These are phyloP conservation scores for Mallotus japonicus DNA, from an alignment of 441 rosid genomes.

Conservation along the genomic window DNA sequence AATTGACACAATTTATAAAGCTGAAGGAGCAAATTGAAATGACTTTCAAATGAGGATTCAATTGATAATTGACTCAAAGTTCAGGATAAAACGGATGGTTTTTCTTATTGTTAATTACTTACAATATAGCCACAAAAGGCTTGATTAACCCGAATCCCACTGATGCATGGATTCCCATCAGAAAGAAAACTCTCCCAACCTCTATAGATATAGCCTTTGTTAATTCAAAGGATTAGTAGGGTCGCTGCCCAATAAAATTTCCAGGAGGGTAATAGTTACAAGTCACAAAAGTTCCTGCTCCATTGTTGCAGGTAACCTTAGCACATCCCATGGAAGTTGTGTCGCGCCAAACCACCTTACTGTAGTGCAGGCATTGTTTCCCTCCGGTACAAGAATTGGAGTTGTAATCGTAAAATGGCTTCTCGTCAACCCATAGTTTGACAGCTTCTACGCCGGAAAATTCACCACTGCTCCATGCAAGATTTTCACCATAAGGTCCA, in stretches of 20 bases:
- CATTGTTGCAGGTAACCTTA: neutral
- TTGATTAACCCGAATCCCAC: too few relatives aligned
- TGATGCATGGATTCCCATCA: too few relatives aligned
- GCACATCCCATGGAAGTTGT: constrained; percentile 5
- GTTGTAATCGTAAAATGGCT: constrained; percentile 19
- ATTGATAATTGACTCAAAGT: too few relatives aligned
- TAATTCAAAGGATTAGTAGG: neutral
- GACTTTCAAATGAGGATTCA: too few relatives aligned
- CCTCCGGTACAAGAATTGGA: constrained; percentile 23
- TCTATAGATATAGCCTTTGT: too few relatives aligned
- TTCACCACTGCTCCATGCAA: constrained; percentile 22
- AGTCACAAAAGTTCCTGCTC: neutral
- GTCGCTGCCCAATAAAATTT: neutral
- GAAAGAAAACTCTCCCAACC: too few relatives aligned
- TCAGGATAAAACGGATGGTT: too few relatives aligned
- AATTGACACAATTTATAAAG: too few relatives aligned
- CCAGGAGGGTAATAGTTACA: constrained; percentile 9
- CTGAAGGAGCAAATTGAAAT: too few relatives aligned
- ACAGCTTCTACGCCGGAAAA: constrained; percentile 31
- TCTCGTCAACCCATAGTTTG: constrained; percentile 33
- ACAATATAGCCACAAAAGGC: too few relatives aligned
- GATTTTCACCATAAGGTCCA: constrained; percentile 14
- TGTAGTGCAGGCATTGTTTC: neutral
- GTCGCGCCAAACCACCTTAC: constrained; percentile 10
- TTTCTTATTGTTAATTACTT: too few relatives aligned